phyloP scores from a whole-genome alignment of 768 basidiomycete species.

The Panaeolus cyanescens region DNA sequence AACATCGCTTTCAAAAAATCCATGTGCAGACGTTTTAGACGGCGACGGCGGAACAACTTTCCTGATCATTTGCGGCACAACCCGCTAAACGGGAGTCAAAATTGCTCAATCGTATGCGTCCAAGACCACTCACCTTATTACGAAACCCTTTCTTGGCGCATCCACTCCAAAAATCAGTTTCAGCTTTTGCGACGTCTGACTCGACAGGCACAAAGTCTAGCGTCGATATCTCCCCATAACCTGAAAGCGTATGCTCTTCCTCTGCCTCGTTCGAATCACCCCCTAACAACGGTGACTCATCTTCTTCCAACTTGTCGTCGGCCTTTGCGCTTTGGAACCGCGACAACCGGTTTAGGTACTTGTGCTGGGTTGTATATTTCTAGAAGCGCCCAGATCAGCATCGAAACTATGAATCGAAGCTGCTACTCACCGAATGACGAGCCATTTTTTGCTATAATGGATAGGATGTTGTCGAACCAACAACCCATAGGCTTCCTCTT shows the following conservation, averaged over 20 bases:
- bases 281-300: neutral
- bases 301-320: neutral
- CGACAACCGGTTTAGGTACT: neutral
- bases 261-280: conserved; percentile 1
- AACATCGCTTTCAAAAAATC: conserved; percentile 10
- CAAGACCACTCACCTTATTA: conserved; percentile 6
- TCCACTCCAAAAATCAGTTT: neutral
- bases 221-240: conserved; percentile 46
- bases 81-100: conserved; percentile 11
- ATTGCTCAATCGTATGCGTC: neutral
- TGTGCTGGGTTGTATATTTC: neutral
- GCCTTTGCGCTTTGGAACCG: neutral
- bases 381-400: neutral
- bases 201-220: conserved; percentile 31
- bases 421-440: conserved; percentile 3
- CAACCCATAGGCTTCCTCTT: neutral
- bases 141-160: conserved; percentile 1
- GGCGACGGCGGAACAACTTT: conserved; percentile 24
- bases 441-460: neutral
- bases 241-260: conserved; percentile 41
- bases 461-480: neutral
- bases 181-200: neutral
- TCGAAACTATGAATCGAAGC: no score
- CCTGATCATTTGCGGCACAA: conserved; percentile 21
- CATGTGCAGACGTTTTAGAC: conserved; percentile 10